Conservation (phyloP, 495 filamentous ascomycete species). For the Aspergillus olivimuriae region DNA sequence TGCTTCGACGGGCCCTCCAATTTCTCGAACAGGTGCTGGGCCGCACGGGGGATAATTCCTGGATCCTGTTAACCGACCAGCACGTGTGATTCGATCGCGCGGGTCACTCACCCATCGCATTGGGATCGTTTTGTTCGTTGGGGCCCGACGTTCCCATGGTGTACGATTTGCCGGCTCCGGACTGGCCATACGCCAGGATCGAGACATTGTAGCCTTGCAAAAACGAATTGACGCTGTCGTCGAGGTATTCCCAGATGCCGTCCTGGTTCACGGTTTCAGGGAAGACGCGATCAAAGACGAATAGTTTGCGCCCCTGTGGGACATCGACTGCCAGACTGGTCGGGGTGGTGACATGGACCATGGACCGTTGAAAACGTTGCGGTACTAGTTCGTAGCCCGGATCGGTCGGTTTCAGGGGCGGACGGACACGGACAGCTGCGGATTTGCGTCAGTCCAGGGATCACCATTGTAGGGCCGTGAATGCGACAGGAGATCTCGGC, state of each 20-base stretch:
- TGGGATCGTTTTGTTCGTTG: slow-evolving; percentile 64
- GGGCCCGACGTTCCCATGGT: slow-evolving; percentile 98
- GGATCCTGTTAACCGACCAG: slow-evolving; percentile 4
- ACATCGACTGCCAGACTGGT: slow-evolving; percentile 86
- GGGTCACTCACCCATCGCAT: slow-evolving; percentile 64
- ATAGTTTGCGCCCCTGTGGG: slow-evolving; percentile 85
- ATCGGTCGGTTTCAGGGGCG: slow-evolving; percentile 74
- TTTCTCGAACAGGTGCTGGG: slow-evolving; percentile 79
- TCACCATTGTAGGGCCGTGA: not conserved
- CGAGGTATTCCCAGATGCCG: slow-evolving; percentile 91
- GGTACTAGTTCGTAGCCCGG: slow-evolving; percentile 93
- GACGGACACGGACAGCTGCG: slow-evolving; percentile 87
- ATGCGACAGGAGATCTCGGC: not conserved
- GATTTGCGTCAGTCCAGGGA: slow-evolving; percentile 17
- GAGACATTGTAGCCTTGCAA: slow-evolving; percentile 98
- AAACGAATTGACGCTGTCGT: slow-evolving; percentile 86
- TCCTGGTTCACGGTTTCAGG: slow-evolving; percentile 77
- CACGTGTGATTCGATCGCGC: not conserved
- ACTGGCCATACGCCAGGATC: slow-evolving; percentile 94
- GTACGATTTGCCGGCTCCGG: slow-evolving; percentile 99
- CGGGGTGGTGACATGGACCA: slow-evolving; percentile 79
- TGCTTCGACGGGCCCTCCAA: slow-evolving; percentile 51
- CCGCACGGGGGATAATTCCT: slow-evolving; percentile 94
- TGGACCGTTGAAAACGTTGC: slow-evolving; percentile 88
- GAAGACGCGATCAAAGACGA: slow-evolving; percentile 95